Percentiles rank a stretch among this genome's conserved stretches.
phyloP scores from a whole-genome alignment of 768 basidiomycete species.

The Boletus tylopilopsis region DNA sequence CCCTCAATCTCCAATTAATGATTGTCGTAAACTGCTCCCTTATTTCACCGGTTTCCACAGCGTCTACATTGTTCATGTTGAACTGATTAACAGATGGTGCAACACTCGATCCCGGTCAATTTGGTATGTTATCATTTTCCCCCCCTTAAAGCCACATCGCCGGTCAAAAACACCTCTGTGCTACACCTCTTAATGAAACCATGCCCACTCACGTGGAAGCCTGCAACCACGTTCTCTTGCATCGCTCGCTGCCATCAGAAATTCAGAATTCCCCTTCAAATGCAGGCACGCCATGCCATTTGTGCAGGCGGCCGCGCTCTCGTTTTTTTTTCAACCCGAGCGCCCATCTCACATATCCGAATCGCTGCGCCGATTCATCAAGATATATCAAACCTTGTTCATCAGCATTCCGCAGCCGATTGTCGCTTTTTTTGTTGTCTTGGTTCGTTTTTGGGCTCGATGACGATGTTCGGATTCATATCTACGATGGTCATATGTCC shows the following conservation, averaged over 20 bases:
- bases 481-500: constrained; percentile 7
- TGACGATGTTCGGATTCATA: constrained; percentile 6
- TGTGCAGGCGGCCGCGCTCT: constrained; percentile 5
- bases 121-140: neutral
- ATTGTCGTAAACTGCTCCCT: constrained; percentile 19
- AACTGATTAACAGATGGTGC: neutral
- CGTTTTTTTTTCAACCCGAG: neutral
- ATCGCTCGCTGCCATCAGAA: neutral
- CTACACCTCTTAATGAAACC: neutral
- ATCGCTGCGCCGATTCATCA: constrained; percentile 19
- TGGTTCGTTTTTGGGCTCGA: neutral
- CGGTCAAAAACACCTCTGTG: constrained; percentile 1
- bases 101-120: constrained; percentile 2
- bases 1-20: constrained; percentile 16
- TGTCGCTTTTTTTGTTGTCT: neutral
- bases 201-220: constrained; percentile 5
- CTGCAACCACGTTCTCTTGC: constrained; percentile 1
- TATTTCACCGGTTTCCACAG: constrained; percentile 13
- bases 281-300: constrained; percentile 2
- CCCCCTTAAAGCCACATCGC: constrained; percentile 15
- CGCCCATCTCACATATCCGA: constrained; percentile 20
- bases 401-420: neutral
- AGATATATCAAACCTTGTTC: constrained; percentile 5
- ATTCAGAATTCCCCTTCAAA: neutral
- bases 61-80: neutral